Evolutionary conservation across 2,329 filamentous ascomycete genomes (phyloP), one percentile per base, ranked within the genome.

Genomic region (Cadophora malorum): DNA sequence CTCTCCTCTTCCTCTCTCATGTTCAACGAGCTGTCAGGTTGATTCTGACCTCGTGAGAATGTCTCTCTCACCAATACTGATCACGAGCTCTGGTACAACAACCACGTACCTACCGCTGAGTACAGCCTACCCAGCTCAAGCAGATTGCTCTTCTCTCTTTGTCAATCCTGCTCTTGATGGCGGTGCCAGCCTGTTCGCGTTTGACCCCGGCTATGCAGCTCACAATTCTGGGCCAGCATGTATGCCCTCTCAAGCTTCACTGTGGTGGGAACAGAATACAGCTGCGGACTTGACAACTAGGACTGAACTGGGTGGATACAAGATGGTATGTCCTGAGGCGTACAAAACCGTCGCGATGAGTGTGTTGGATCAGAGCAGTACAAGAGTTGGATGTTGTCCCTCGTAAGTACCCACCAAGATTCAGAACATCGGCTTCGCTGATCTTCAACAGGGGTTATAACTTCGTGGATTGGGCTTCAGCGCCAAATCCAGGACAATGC

Each of bases 51-150:
- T 23, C 61, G 49, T 63, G 61, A 55, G 61, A 45, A 63, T 53
- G 61, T 63, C 61, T 25, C 47, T 63, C 49, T 63, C 61, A 16
- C n/a, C 31, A 25, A 28, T 63, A 23, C 53, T 63, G 25, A 58
- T 68, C 63, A 66, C 67, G 52, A 60, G 63, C 52, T 47, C 63
- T 45, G 66, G 66, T 23, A 60, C 52, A 12, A 63, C 55, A n/a
- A 69, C 67, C 14, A 67, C 64, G 33, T 69, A 62, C 45, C 61
- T 69, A 8, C 67, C 67, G 14, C 64, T 69, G 33, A 69, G 60
- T 59, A 69, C 67, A n/a, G 41, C 55, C 6, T 67, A 63, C 58
- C 53, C 60, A 14, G 35, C 49, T n/a, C 53, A 31, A 41, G 19
- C 61, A 50, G 60, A 28, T n/a, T 69, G 67, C 21, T 69, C 67